Evolutionary conservation across 805 yeast species (phyloP).

Genomic region (Lipomyces yamanashiensis): DNA sequence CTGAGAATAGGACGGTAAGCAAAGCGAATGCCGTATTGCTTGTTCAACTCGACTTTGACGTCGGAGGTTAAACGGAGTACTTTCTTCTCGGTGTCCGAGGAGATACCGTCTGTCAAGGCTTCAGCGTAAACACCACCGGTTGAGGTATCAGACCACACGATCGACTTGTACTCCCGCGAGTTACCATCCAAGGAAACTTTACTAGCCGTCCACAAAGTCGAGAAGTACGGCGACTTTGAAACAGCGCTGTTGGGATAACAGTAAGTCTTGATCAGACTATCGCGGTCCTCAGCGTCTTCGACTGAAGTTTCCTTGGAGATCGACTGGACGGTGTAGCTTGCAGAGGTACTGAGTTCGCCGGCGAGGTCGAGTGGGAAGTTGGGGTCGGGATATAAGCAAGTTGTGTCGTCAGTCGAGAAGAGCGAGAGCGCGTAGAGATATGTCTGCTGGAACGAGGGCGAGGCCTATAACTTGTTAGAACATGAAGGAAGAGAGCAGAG

Average conservation of each 20-base stretch:
- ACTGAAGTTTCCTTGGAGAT: conserved; percentile 2
- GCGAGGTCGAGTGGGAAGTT: conserved; percentile 7
- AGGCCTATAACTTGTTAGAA: neutral
- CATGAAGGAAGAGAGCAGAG: no score
- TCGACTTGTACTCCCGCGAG: neutral
- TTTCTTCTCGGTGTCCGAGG: neutral
- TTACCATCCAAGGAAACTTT: neutral
- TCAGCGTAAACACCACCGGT: conserved; percentile 9
- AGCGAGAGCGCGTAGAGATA: conserved; percentile 4
- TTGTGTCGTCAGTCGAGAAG: neutral
- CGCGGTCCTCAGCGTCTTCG: neutral
- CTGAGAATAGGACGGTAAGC: conserved; percentile 1
- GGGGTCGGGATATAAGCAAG: conserved; percentile 5
- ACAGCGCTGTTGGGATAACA: conserved; percentile 3
- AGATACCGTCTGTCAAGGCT: neutral
- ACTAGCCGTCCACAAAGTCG: conserved; percentile 2
- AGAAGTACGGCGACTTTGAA: conserved; percentile 9
- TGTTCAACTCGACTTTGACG: neutral
- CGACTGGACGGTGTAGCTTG: neutral
- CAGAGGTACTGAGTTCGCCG: conserved; percentile 6
- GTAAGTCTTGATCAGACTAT: conserved; percentile 1
- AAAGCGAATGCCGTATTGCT: conserved; percentile 6
- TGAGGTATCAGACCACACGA: conserved; percentile 3
- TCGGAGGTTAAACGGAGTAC: conserved; percentile 5
- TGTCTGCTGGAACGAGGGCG: conserved; percentile 7